Base-by-base conservation (phyloP, 305 asterid species). In the Nicotiana rustica region DNA sequence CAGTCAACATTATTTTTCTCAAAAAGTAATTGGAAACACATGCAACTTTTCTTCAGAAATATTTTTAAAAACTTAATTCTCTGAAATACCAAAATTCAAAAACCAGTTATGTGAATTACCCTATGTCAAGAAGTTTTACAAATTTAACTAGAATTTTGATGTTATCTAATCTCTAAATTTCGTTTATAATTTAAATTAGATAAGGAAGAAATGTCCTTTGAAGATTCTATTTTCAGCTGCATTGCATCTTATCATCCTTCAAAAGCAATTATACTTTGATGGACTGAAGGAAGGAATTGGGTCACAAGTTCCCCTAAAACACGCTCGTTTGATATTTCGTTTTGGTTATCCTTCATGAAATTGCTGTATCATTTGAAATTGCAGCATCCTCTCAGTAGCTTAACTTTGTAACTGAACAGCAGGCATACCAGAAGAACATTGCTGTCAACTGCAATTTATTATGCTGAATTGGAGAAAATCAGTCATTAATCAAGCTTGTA, bases 281-380 rank as follows among this genome's bases (percentile, higher is more conserved):
- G 61, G 19, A 15, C 61, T 56, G 7, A 56, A 15, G n/a, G 18
- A 56, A 49, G 55, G 14, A 47, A 49, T 10, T 12, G 57, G 57
- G 57, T 49, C 57, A 10, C 57, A 49, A 49, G 17, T 49, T 49
- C 57, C 17, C 3, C 57, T 12, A 49, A 49, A 49, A 49, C 12
- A 49, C 12, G 57, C 57, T 49, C 57, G 13, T 12, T 49, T 13
- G 57, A 49, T 49, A 49, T 12, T 80, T 18, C 18, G 7, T 82
- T n/a, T 35, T 44, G 35, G 49, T 81, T 64, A 25, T 73, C 57
- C 71, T 80, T 85, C 88, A 92, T 95, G 95, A 91, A 88, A 86
- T 92, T 13, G 87, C 86, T 21, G 67, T 88, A 65, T 88, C 92
- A 67, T 77, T 69, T 15, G 92, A 92, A 86, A 86, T 88, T 44